A percentile compares a stretch with the other conserved stretches of the same genome.
phyloP scores from a whole-genome alignment of 768 basidiomycete genomes.

The Panaeolus cyanescens region DNA sequence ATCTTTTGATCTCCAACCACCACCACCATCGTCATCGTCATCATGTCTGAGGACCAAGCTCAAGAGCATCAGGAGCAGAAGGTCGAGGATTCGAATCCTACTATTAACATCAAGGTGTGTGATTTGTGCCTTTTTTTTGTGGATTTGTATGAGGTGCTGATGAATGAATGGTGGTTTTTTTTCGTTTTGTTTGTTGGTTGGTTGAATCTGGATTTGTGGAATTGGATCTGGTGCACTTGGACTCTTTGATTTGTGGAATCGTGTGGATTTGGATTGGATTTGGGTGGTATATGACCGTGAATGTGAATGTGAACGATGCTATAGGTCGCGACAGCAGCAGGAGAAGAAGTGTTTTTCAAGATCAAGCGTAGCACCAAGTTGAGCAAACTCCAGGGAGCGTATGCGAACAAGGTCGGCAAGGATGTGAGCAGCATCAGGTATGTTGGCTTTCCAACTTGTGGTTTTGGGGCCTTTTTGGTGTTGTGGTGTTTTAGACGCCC shows the following conservation, averaged over 20 bases:
- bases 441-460: constrained; percentile 25
- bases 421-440: constrained; percentile 87
- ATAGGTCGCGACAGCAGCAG: constrained; percentile 73
- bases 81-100: constrained; percentile 56
- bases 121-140: neutral
- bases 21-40: too few species aligned
- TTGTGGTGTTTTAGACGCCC: constrained; percentile 1
- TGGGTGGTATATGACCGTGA: too few species aligned
- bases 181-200: neutral
- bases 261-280: too few species aligned
- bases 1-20: constrained; percentile 1
- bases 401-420: constrained; percentile 91
- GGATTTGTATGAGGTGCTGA: neutral
- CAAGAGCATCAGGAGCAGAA: constrained; percentile 49
- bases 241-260: too few species aligned
- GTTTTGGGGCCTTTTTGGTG: constrained; percentile 5
- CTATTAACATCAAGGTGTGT: constrained; percentile 79
- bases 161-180: neutral
- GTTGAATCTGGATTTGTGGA: too few species aligned
- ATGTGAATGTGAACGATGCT: neutral
- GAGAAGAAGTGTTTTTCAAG: constrained; percentile 96
- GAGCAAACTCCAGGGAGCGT: constrained; percentile 90
- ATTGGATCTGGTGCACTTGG: too few species aligned
- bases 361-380: constrained; percentile 93
- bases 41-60: constrained; percentile 60